Percentiles rank a stretch among this genome's conserved stretches.
Evolutionary conservation across 1,139 yeast genomes (phyloP).

Genomic region (Diutina sp.): DNA sequence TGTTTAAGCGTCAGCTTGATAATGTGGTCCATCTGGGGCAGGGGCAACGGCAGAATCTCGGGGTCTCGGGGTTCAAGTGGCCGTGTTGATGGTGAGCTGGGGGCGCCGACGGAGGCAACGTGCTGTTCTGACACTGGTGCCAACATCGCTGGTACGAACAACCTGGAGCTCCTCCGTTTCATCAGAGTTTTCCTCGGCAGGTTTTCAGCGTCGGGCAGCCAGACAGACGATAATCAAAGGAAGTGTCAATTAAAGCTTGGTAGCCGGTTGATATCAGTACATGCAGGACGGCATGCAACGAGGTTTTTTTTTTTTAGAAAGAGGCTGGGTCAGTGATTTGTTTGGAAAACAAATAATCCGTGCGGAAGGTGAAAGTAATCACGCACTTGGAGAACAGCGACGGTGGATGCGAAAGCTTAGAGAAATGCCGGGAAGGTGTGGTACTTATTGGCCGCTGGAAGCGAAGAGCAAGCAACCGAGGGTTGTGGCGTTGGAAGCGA

Average conservation of each 20-base stretch:
- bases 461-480: background rate
- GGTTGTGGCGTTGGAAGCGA: background rate
- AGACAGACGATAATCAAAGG: background rate
- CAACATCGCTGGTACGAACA: background rate
- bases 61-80: background rate
- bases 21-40: slow-evolving; percentile 6
- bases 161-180: background rate
- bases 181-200: background rate
- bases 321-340: background rate
- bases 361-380: too few relatives aligned
- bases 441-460: background rate
- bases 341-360: background rate
- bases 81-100: background rate
- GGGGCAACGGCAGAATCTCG: background rate
- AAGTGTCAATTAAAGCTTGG: background rate
- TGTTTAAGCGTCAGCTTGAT: slow-evolving; percentile 14
- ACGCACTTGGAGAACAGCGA: too few relatives aligned
- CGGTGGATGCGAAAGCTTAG: too few relatives aligned
- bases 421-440: too few relatives aligned
- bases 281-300: background rate
- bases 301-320: background rate
- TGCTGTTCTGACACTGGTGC: background rate
- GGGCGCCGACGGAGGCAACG: background rate
- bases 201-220: background rate
- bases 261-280: background rate